Evolutionary conservation across 148 eudicot species (phyloP).

Genomic region (Chenopodium formosanum): DNA sequence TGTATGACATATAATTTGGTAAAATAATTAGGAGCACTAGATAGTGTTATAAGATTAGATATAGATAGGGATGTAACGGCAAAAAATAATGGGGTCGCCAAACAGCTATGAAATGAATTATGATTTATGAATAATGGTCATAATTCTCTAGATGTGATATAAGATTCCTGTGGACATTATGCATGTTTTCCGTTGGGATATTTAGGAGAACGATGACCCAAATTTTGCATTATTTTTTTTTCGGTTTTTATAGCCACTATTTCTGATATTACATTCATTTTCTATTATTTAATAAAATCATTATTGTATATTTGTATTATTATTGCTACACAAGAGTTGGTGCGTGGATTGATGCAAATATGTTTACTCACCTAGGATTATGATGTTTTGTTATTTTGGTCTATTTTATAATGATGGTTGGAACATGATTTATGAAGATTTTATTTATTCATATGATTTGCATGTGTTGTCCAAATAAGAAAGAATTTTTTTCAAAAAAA

Average conservation of each 20-base stretch:
- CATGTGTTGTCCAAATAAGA: no score
- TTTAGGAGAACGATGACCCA: neutral
- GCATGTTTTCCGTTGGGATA: conserved; percentile 20
- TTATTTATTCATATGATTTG: no score
- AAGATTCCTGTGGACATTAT: conserved; percentile 37
- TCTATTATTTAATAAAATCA: neutral
- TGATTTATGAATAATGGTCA: neutral
- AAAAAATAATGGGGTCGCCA: conserved; percentile 22
- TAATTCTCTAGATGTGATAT: conserved; percentile 27
- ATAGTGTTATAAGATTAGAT: conserved; percentile 12
- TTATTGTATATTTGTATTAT: neutral
- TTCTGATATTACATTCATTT: conserved; percentile 12
- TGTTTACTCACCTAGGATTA: neutral
- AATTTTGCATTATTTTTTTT: conserved; percentile 12
- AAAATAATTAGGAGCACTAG: no score
- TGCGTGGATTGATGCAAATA: neutral
- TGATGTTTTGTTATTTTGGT: no score
- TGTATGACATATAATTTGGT: neutral
- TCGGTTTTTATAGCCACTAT: conserved; percentile 23
- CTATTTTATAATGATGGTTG: no score
- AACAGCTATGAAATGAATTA: conserved; percentile 18
- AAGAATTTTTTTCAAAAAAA: no score
- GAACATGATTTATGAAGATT: no score
- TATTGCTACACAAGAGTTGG: neutral
- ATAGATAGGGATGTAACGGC: neutral